phyloP scores from a whole-genome alignment of 805 yeast species.

The Ascoidea rubescens region DNA sequence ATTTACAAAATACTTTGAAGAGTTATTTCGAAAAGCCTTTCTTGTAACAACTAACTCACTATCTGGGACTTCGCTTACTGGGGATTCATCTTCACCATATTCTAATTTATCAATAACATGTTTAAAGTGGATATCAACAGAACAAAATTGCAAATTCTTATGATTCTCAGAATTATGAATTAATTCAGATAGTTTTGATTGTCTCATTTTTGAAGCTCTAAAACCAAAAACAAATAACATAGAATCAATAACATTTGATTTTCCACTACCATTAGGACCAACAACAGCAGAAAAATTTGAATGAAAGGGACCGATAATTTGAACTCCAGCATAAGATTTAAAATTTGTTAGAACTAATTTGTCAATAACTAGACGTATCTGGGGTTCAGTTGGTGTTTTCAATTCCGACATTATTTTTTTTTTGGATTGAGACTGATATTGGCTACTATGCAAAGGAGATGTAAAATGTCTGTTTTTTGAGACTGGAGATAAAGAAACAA shows the following conservation, averaged over 20 bases:
- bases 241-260: conserved; percentile 94
- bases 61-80: conserved; percentile 31
- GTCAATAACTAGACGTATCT: conserved; percentile 56
- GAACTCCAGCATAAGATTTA: conserved; percentile 91
- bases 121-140: conserved; percentile 82
- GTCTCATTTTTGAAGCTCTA: conserved; percentile 93
- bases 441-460: too few relatives aligned
- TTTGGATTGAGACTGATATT: background rate
- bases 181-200: conserved; percentile 79
- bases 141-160: conserved; percentile 57
- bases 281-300: conserved; percentile 92
- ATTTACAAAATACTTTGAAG: conserved; percentile 69
- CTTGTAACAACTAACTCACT: conserved; percentile 63
- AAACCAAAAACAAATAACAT: conserved; percentile 94
- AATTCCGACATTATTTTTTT: background rate
- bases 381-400: conserved; percentile 19
- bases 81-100: conserved; percentile 21
- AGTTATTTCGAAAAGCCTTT: conserved; percentile 61
- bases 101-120: conserved; percentile 49
- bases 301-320: conserved; percentile 89
- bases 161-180: conserved; percentile 79
- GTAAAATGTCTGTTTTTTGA: too few relatives aligned
- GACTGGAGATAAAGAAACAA: too few relatives aligned
- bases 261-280: conserved; percentile 98
- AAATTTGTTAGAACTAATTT: conserved; percentile 68